Evolutionary conservation across 345 rosid species (phyloP), one percentile per base, ranked within the genome.

Genomic region (Excoecaria cochinchinensis): DNA sequence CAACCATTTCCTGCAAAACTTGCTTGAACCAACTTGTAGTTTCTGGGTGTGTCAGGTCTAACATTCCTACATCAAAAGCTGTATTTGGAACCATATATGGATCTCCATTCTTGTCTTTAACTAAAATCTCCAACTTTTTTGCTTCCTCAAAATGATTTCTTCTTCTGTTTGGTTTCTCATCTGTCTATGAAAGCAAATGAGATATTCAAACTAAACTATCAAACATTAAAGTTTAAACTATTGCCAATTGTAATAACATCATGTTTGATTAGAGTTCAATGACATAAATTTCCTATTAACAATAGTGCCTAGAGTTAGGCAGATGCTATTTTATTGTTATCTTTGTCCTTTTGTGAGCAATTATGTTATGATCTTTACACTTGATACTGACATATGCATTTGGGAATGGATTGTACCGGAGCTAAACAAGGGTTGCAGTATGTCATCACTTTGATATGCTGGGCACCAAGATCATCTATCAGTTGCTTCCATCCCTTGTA

Each of bases 401-500:
- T 22, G 42, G 40, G 48, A 53, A 67, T 70, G 79, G 50, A 48
- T 70, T 62, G 16, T 85, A 90, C 94, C 72, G 88, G 94, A 75
- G 94, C 92, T 64, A 90, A 80, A 79, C 90, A 90, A 14, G 94
- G 94, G 36, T 90, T 90, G 89, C 94, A 90, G 81, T 90, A 90
- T 73, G 94, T 87, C 94, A 90, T 90, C 77, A 87, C 83, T 86
- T 82, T 83, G 59, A 90, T 82, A 66, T 83, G 76, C 70, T 84
- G 87, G 73, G 78, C 73, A 56, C 74, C 52, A 46, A 90, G 86
- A 82, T 90, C 91, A 62, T 80, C 65, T 24, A 88, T 52, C 50
- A 90, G 80, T 59, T 88, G 80, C 76, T 77, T 69, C 94, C 94
- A 90, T 44, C 89, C 91, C 15, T 70, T 50, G 36, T 90, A 90